Percentiles rank a stretch among this genome's conserved stretches.
Evolutionary conservation across 306 rosid genomes (phyloP).

Genomic region (Senna tora): DNA sequence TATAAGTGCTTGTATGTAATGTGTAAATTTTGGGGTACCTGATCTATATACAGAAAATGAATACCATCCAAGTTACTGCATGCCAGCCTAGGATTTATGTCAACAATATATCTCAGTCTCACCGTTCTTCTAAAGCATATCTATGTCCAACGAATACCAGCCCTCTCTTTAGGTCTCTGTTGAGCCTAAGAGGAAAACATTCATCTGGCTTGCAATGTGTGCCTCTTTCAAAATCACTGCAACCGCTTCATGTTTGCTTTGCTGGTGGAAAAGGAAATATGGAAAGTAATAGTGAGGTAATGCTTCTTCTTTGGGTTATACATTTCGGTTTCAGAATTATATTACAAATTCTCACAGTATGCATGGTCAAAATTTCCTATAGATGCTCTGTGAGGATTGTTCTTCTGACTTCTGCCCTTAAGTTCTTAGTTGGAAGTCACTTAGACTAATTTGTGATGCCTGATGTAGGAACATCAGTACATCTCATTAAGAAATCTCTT

Average conservation of each 20-base stretch:
- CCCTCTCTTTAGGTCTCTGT: slow-evolving; percentile 31
- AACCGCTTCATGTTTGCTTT: slow-evolving; percentile 49
- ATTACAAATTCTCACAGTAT: neutral
- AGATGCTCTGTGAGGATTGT: slow-evolving; percentile 17
- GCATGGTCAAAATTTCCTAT: slow-evolving; percentile 2
- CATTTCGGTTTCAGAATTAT: slow-evolving; percentile 7
- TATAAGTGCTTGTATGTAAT: slow-evolving; percentile 39
- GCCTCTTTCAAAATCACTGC: slow-evolving; percentile 42
- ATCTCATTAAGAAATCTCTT: neutral
- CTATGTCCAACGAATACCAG: slow-evolving; percentile 16
- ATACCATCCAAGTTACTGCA: slow-evolving; percentile 42
- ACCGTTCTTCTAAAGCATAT: slow-evolving; percentile 30
- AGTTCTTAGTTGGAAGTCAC: slow-evolving; percentile 3
- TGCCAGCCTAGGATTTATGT: slow-evolving; percentile 30
- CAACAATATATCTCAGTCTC: slow-evolving; percentile 21
- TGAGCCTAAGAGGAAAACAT: slow-evolving; percentile 12
- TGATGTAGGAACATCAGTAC: neutral
- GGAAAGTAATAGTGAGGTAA: slow-evolving; percentile 55
- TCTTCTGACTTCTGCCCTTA: slow-evolving; percentile 12
- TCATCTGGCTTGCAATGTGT: slow-evolving; percentile 37
- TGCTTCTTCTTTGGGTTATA: slow-evolving; percentile 8
- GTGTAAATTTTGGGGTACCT: slow-evolving; percentile 29
- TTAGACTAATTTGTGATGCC: slow-evolving; percentile 19
- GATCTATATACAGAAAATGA: slow-evolving; percentile 43
- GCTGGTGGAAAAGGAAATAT: slow-evolving; percentile 61